Evolutionary conservation across 805 yeast species (phyloP), one percentile per base, ranked within the genome.

Genomic region (Alloascoidea hylecoeti): DNA sequence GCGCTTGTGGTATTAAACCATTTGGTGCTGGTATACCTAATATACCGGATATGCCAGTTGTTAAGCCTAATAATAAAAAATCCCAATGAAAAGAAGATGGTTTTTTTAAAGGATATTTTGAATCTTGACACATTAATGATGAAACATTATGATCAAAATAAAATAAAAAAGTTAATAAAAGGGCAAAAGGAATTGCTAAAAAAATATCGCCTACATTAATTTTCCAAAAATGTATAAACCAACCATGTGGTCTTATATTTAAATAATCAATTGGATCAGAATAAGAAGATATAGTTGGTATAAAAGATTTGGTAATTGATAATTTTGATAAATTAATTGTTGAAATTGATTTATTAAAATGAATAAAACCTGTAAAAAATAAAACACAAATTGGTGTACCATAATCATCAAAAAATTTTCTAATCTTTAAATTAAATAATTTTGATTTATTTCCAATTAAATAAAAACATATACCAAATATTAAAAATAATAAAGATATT

Each of bases 1-100:
- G 97, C 0, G 98, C 97, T 55, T 89, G 98, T 1, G 98, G 98
- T 34, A 89, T 89, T 19, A 89, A 63, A 0, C 98, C 98, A 57
- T 92, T 92, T 0, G 97, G 97, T 2, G 96, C 86, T 0, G 97
- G 98, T 2, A 92, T 66, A 0, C 97, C 98, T 6, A 89, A 51
- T 1, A 89, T 56, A 0, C 97, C 97, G 2, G 95, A 66, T 1
- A 89, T 55, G 0, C 95, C 94, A 0, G 97, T 92, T 3, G 88
- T 79, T 4, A 84, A 52, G 0, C 97, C 97, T 27, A 89, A 61
- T 16, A 92, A 58, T 33, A 80, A 68, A 50, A 88, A 81, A 57
- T 89, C 98, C 75, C 85, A 92, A 57, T 92, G 97, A 56, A 92
- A 92, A 0, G 89, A 65, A 0, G 94, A 72, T 0, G 97, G 96